Percentiles rank a stretch among this genome's conserved stretches.
Evolutionary conservation across 305 asterid species (phyloP).

Genomic region (Fraxinus velutina): DNA sequence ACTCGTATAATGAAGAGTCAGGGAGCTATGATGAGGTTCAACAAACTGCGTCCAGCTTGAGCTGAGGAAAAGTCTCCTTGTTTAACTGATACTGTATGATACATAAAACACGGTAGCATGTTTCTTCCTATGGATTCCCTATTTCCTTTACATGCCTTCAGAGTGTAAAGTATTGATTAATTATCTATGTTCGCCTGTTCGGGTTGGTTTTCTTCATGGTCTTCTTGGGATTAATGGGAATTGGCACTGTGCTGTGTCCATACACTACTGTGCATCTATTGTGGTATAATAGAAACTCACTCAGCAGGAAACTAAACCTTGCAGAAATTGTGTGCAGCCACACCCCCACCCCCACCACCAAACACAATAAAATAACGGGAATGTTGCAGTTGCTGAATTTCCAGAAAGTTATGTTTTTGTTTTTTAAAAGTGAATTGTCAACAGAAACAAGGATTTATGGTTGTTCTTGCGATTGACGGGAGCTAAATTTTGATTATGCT

Average conservation of each 20-base stretch:
- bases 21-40: slow-evolving; percentile 73
- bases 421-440: not conserved
- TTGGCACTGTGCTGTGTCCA: not conserved
- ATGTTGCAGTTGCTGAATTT: not conserved
- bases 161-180: not conserved
- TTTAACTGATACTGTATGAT: not conserved
- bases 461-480: not conserved
- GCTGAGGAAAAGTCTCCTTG: slow-evolving; percentile 19
- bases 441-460: not conserved
- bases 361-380: not conserved
- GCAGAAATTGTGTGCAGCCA: not conserved
- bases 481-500: not conserved
- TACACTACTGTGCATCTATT: not conserved
- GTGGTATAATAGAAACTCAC: not conserved
- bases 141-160: not conserved
- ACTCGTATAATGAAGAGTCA: slow-evolving; percentile 58
- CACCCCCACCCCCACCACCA: not conserved
- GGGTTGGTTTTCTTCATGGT: not conserved
- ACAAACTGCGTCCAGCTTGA: slow-evolving; percentile 27
- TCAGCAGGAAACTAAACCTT: not conserved
- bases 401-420: not conserved
- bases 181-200: not conserved
- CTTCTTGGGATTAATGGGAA: not conserved
- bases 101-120: not conserved
- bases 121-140: not conserved